Evolutionary conservation across 345 rosid genomes (phyloP), one percentile per base, ranked within the genome.

Genomic region (Cardamine chenopodiifolia): DNA sequence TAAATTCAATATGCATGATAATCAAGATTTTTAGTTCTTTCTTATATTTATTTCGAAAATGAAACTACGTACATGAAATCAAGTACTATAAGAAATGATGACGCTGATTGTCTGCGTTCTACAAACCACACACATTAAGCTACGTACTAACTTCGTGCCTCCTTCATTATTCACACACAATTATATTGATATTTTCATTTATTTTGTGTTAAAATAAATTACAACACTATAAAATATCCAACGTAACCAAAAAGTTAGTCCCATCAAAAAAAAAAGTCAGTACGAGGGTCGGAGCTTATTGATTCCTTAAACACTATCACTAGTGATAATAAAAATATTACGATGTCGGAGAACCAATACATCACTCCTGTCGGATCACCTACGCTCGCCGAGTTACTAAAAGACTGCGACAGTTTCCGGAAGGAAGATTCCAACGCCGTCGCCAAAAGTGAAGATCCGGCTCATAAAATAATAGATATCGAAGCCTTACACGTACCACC

Each of bases 341-440:
- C 37, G 11, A 68, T 42, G 64, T 8, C 22, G 12, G 73, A 56
- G 64, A 19, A 1, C 31, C 55, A 14, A 7, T 42, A 69, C 20
- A 56, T 57, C 31, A 19, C 23, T 32, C 73, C 73, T 29, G 42
- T 18, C 22, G 55, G 65, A 13, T 69, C 73, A 42, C 73, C 73
- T 12, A 40, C 73, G 1, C 44, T 69, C 15, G 65, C 31, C 22
- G 73, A 56, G 44, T 42, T 69, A 0, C 22, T 69, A 18, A 69
- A 44, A 56, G 73, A 69, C 73, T 69, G 73, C 64, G 64, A 69
- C 55, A 69, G 73, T 69, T 56, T 56, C 73, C 64, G 64, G 22
- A 69, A 69, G 31, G 55, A 29, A 69, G 73, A 56, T 42, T 55
- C 54, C n/a, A 13, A 19, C 54, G 3, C n/a, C 50, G 35, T 5